phyloP scores from a whole-genome alignment of 345 rosid genomes.

The Arabis alpina region DNA sequence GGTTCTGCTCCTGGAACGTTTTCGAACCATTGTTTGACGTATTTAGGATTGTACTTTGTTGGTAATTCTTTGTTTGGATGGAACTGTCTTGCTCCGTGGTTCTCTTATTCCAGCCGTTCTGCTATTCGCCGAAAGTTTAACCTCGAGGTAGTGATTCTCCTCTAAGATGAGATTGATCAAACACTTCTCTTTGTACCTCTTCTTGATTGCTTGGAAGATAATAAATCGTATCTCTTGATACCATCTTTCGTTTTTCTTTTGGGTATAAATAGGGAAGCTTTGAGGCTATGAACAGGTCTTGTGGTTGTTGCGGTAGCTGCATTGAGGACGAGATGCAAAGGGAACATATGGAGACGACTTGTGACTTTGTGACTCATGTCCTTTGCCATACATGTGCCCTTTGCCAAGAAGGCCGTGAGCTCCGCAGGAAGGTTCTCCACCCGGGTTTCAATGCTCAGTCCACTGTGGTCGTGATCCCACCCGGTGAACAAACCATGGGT shows the following conservation, averaged over 20 bases:
- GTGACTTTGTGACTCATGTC: constrained; percentile 77
- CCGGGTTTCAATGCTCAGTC: constrained; percentile 84
- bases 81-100: constrained; percentile 93
- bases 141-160: constrained; percentile 68
- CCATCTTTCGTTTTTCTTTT: constrained; percentile 1
- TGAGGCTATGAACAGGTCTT: constrained; percentile 78
- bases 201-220: constrained; percentile 16
- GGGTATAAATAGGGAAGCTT: constrained; percentile 67
- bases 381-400: constrained; percentile 87
- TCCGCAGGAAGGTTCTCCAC: constrained; percentile 83
- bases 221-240: not conserved
- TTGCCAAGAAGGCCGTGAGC: constrained; percentile 98
- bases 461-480: constrained; percentile 73
- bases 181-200: not conserved
- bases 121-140: constrained; percentile 82
- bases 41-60: constrained; percentile 71
- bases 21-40: constrained; percentile 78
- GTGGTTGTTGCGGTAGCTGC: constrained; percentile 82
- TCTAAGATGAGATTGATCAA: constrained; percentile 4
- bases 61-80: constrained; percentile 67
- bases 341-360: constrained; percentile 72
- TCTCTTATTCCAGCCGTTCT: constrained; percentile 72
- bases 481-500: constrained; percentile 77
- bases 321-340: constrained; percentile 72
- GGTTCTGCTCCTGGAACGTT: constrained; percentile 77